Conservation (phyloP, 495 filamentous ascomycete species). For the Entonaema liquescens region DNA sequence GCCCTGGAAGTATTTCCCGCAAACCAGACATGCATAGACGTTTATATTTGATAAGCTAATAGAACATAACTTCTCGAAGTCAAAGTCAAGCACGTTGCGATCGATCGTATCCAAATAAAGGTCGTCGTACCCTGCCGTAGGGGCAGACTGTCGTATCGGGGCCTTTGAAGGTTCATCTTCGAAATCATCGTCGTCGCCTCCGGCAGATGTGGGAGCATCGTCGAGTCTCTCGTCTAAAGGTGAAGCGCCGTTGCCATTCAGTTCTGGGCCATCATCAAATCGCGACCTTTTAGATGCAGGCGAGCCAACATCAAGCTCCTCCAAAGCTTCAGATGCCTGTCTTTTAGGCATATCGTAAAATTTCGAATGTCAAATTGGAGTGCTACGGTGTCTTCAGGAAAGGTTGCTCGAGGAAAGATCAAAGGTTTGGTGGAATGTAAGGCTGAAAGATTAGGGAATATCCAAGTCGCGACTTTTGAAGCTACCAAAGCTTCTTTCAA, state of each 20-base stretch:
- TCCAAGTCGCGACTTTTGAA: slow-evolving; percentile 30
- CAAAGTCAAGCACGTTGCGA: slow-evolving; percentile 87
- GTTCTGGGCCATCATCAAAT: slow-evolving; percentile 63
- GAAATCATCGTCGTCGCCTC: slow-evolving; percentile 54
- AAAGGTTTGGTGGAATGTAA: background rate
- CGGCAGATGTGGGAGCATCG: slow-evolving; percentile 46
- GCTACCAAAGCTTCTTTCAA: slow-evolving; percentile 28
- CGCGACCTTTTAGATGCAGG: slow-evolving; percentile 81
- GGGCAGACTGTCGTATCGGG: slow-evolving; percentile 72
- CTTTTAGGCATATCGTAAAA: slow-evolving; percentile 72
- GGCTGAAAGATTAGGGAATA: slow-evolving; percentile 7
- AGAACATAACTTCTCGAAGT: slow-evolving; percentile 98
- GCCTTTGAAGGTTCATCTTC: slow-evolving; percentile 57
- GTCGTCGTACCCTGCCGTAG: slow-evolving; percentile 89
- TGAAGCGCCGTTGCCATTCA: slow-evolving; percentile 44
- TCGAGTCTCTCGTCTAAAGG: slow-evolving; percentile 50
- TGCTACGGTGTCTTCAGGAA: background rate
- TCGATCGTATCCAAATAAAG: slow-evolving; percentile 98
- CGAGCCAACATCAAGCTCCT: slow-evolving; percentile 68
- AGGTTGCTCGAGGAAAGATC: background rate
- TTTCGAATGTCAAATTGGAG: background rate
- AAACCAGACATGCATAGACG: slow-evolving; percentile 97
- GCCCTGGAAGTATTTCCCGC: slow-evolving; percentile 97
- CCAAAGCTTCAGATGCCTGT: slow-evolving; percentile 78
- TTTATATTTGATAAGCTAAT: slow-evolving; percentile 97